Evolutionary conservation across 495 filamentous ascomycete species (phyloP).

Genomic region (Neurospora intermedia): DNA sequence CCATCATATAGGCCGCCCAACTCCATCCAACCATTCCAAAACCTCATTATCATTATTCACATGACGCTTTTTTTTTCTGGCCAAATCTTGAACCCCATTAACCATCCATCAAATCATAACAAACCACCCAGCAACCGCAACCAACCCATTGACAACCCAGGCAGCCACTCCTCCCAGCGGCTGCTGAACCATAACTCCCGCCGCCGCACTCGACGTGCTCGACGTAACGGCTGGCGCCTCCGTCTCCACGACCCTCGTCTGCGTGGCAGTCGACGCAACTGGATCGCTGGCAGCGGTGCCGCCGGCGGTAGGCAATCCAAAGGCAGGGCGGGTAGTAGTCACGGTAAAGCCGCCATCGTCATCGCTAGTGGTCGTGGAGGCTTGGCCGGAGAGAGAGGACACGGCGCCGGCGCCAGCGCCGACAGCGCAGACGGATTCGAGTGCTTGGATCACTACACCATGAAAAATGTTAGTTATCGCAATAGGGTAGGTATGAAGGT

Average conservation of each 20-base stretch:
- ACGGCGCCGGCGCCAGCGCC: neutral
- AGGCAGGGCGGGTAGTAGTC: neutral
- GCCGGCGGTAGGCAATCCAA: neutral
- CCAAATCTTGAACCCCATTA: neutral
- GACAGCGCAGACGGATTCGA: neutral
- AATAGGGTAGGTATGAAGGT: no score
- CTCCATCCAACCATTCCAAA: neutral
- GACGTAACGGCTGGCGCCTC: neutral
- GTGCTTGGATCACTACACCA: neutral
- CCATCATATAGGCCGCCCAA: neutral
- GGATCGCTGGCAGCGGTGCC: neutral
- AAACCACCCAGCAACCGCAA: neutral
- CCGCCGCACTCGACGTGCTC: neutral
- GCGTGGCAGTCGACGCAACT: neutral
- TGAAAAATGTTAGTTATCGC: neutral
- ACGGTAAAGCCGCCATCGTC: neutral
- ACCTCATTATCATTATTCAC: neutral
- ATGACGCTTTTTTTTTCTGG: neutral
- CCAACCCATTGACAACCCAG: neutral
- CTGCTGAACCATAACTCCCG: neutral
- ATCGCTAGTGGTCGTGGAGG: neutral
- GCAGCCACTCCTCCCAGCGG: neutral
- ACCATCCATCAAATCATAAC: neutral
- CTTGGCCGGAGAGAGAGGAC: neutral
- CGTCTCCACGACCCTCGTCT: neutral